Evolutionary conservation across 139 green algal species (phyloP).

Genomic region (Edaphochlamys debaryana): DNA sequence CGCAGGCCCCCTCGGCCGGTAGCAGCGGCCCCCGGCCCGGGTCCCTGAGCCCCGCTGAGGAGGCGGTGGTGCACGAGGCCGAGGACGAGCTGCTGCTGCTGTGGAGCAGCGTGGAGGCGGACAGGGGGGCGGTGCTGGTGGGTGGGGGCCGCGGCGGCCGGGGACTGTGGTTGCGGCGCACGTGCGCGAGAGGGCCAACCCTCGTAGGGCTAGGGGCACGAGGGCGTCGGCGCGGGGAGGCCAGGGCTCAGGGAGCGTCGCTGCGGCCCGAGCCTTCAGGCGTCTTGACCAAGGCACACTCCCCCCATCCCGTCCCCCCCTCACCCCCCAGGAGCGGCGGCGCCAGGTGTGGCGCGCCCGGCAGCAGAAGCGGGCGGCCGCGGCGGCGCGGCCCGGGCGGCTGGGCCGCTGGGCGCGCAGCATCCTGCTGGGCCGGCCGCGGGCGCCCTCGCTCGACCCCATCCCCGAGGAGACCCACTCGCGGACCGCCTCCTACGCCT

Average conservation of each 20-base stretch:
- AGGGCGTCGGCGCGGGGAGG: too few relatives aligned
- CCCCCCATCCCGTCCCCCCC: too few relatives aligned
- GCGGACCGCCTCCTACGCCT: not conserved
- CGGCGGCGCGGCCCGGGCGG: not conserved
- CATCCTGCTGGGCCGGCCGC: not conserved
- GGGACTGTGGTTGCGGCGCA: too few relatives aligned
- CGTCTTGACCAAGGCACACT: too few relatives aligned
- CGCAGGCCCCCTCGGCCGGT: not conserved
- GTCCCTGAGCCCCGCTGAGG: too few relatives aligned
- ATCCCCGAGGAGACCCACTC: not conserved
- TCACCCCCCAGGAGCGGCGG: conserved; percentile 39
- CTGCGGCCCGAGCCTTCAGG: too few relatives aligned
- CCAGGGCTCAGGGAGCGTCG: too few relatives aligned
- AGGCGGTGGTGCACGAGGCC: conserved; percentile 44
- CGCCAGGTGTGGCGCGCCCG: not conserved
- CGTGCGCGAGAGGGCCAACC: too few relatives aligned
- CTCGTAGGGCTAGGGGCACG: too few relatives aligned
- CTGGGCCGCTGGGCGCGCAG: not conserved
- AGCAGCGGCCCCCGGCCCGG: too few relatives aligned
- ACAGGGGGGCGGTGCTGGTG: conserved; percentile 59
- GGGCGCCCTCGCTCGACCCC: not conserved
- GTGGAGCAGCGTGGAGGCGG: conserved; percentile 83
- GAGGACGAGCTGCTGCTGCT: conserved; percentile 88
- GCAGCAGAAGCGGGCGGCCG: not conserved
- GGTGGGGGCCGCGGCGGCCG: not conserved